Base-by-base conservation (phyloP, 2,329 filamentous ascomycete genomes). In the Fusarium irregulare region DNA sequence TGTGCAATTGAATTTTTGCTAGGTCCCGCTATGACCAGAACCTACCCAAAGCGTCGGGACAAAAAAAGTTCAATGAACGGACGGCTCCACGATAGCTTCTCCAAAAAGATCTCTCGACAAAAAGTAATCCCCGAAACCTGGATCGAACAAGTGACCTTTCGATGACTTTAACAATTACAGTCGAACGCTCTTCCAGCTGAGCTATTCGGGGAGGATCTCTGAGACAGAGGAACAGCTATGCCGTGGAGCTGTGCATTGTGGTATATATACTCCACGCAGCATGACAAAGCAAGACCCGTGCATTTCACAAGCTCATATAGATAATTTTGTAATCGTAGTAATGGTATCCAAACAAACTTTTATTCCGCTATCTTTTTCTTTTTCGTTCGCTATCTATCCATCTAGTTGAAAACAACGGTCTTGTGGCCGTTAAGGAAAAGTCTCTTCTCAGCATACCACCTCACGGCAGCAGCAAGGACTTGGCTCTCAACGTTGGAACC, bases 401-500 rank as follows among this genome's bases (percentile, higher is more conserved):
- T 41, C 64, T 73, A 76, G 60, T 82, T 84, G 80, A 94, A 94
- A 4, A 94, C 92, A 27, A 94, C 91, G 32, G 92, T 95, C 86
- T 94, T 94, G 70, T 86, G 85, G 18, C 91, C 91, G 77, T 94
- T 94, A 70, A 95, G 81, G 76, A 96, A 91, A 30, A 96, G 89
- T 59, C 90, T 86, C 76, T 89, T 86, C 85, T 96, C 92, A 25
- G 91, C 90, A 81, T 92, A 92, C 90, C 92, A 94, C 83, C 94
- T 93, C 57, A 96, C 92, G 1, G 93, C 93, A 6, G 92, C 89
- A 6, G 92, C 92, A 72, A 96, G 81, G 9, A 94, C 92, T 80
- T 93, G 92, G 77, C 91, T 93, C 85, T 96, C 93, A 12, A 95
- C 91, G 71, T 93, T 94, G 73, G 91, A 93, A 14, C 93, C 93